Percentiles rank a stretch among this genome's conserved stretches.
Evolutionary conservation across 192 early-diverging fungal species (phyloP).

Genomic region (Rhizophlyctis rosea): DNA sequence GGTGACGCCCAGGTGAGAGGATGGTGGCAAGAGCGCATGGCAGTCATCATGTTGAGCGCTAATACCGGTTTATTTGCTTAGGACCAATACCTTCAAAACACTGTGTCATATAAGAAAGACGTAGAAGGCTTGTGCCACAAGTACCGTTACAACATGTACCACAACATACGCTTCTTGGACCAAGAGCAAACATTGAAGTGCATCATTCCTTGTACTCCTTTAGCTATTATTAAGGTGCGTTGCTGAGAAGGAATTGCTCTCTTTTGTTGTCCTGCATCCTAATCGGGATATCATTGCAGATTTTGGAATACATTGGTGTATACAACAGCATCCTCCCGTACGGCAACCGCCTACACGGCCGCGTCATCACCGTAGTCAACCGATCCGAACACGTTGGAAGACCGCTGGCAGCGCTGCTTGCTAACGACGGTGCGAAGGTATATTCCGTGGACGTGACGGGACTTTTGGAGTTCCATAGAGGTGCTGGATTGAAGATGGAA

Average conservation of each 20-base stretch:
- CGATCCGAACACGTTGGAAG: constrained; percentile 96
- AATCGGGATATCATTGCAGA: constrained; percentile 31
- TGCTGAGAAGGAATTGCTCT: neutral
- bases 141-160: constrained; percentile 95
- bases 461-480: constrained; percentile 63
- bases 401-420: constrained; percentile 92
- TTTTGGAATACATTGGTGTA: constrained; percentile 92
- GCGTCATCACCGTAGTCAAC: constrained; percentile 90
- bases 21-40: neutral
- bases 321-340: constrained; percentile 84
- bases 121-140: constrained; percentile 95
- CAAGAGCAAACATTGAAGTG: constrained; percentile 78
- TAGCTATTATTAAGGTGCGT: constrained; percentile 87
- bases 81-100: constrained; percentile 92
- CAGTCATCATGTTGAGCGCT: neutral
- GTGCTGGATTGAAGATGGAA: constrained; percentile 35
- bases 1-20: constrained; percentile 73
- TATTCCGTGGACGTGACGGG: constrained; percentile 92
- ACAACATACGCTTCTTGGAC: constrained; percentile 91
- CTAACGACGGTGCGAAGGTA: constrained; percentile 97
- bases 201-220: constrained; percentile 98
- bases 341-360: constrained; percentile 93
- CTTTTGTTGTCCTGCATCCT: neutral
- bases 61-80: constrained; percentile 16
- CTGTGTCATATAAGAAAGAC: constrained; percentile 85